Percentiles rank a stretch among this genome's conserved stretches.
Evolutionary conservation across 805 yeast species (phyloP).

Genomic region (Hermanozyma aechmeae): DNA sequence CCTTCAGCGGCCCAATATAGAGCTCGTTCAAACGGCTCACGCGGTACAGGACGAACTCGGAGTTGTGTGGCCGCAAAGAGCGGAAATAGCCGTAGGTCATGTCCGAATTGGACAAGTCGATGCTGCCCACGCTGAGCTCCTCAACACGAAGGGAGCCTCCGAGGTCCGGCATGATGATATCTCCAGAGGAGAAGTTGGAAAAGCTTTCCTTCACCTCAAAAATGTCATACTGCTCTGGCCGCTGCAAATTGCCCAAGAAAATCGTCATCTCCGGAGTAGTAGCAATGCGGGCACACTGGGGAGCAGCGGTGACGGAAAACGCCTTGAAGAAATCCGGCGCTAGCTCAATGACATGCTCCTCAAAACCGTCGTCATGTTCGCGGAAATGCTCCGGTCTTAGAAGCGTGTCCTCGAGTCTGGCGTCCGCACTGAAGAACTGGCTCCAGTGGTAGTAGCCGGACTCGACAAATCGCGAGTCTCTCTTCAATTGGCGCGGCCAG

Average conservation of each 20-base stretch:
- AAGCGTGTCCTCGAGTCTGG: constrained; percentile 29
- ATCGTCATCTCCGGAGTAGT: constrained; percentile 19
- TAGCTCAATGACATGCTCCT: constrained; percentile 22
- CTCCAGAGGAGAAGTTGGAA: constrained; percentile 6
- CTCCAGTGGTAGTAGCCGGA: constrained; percentile 32
- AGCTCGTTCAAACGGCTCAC: too few relatives aligned
- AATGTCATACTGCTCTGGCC: constrained; percentile 15
- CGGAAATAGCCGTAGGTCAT: constrained; percentile 12
- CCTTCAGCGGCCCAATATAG: too few relatives aligned
- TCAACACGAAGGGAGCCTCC: constrained; percentile 41
- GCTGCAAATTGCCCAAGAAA: constrained; percentile 19
- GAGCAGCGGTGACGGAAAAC: constrained; percentile 15
- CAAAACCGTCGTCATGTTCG: constrained; percentile 3
- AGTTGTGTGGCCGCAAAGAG: not conserved
- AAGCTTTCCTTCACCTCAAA: constrained; percentile 8
- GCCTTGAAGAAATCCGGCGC: constrained; percentile 16
- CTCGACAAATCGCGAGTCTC: constrained; percentile 9
- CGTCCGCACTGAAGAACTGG: constrained; percentile 38
- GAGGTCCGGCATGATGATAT: constrained; percentile 31
- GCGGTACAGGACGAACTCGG: too few relatives aligned
- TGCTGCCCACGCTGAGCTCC: constrained; percentile 23
- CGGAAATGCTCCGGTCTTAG: constrained; percentile 30
- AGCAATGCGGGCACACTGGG: constrained; percentile 18
- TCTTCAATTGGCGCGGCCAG: constrained; percentile 14
- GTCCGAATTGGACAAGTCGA: constrained; percentile 30